Conservation (phyloP, 208 protist species). For the Leishmania major region DNA sequence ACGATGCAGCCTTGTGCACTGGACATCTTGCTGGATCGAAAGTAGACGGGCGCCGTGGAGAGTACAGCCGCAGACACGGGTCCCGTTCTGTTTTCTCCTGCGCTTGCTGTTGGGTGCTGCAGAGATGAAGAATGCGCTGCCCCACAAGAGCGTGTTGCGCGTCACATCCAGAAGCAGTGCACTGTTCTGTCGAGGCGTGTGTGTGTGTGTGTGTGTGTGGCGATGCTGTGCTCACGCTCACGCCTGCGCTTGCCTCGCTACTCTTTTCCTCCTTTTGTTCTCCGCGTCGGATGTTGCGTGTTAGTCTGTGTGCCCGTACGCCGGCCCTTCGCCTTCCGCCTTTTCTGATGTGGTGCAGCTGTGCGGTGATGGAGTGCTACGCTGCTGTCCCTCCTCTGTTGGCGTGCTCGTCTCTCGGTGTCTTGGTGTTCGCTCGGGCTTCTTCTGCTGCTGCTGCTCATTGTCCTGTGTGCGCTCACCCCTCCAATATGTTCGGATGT, state of each 20-base stretch:
- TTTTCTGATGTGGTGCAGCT: not conserved
- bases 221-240: not conserved
- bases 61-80: not conserved
- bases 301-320: not conserved
- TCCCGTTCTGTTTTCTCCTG: not conserved
- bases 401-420: not conserved
- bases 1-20: constrained; percentile 74
- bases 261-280: not conserved
- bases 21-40: constrained; percentile 69
- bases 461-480: not conserved
- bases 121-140: not conserved
- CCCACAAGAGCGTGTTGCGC: not conserved
- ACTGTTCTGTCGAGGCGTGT: not conserved
- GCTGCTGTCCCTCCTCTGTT: not conserved
- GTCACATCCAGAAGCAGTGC: not conserved
- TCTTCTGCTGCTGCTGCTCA: not conserved
- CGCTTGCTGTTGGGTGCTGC: not conserved
- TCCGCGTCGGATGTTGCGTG: not conserved
- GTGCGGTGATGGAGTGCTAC: not conserved
- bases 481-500: not conserved
- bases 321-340: too few relatives aligned
- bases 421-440: not conserved
- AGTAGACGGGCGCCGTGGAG: constrained; percentile 11
- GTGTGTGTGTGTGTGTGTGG: not conserved
- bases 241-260: not conserved